Base-by-base conservation (phyloP, 306 rosid species). In the Prunus salicina region DNA sequence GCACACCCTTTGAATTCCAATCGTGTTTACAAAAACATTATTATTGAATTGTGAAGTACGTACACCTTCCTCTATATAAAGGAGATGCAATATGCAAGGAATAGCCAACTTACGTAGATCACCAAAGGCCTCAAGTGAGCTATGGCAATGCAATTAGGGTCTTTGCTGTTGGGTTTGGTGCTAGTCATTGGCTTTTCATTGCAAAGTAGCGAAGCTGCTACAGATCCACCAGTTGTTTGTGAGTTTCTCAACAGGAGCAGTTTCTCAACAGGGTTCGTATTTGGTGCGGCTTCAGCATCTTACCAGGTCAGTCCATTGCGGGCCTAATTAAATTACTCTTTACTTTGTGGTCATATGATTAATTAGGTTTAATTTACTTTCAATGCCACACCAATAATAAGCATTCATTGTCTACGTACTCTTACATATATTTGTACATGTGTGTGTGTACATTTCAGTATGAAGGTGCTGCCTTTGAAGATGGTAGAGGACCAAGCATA, bases 251-350 rank as follows among this genome's bases (percentile, higher is more conserved):
- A 87, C 43, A 57, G 91, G 28, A 64, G 47, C 28, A 77, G 87
- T 60, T 87, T 84, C n/a, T 87, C 85, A 2, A 2, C 20, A 2
- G 83, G 83, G 2, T 87, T 87, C 79, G 32, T 84, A 20, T 87
- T 87, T 30, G 91, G 91, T 22, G 72, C 88, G 7, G 88, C 88
- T 41, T 82, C 87, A 3, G 18, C 91, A 0, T 47, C 91, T 46
- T 87, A 84, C 63, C 87, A 82, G 79, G 88, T 84, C 20, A 14
- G 16, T 32, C 64, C 16, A 7, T 38, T 38, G 43, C 13, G 12
- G 27, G 4, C 22, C 57, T 19, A 52, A 19, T 52, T 52, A 52
- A 18, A 52, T 52, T 52, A 8, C 57, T 52, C 57, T 18, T 16
- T 52, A 18, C 18, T 15, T 52, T 52, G 57, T 52, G 43, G 43